Base-by-base conservation (phyloP, 768 basidiomycete species). In the Wakefieldia striispora region DNA sequence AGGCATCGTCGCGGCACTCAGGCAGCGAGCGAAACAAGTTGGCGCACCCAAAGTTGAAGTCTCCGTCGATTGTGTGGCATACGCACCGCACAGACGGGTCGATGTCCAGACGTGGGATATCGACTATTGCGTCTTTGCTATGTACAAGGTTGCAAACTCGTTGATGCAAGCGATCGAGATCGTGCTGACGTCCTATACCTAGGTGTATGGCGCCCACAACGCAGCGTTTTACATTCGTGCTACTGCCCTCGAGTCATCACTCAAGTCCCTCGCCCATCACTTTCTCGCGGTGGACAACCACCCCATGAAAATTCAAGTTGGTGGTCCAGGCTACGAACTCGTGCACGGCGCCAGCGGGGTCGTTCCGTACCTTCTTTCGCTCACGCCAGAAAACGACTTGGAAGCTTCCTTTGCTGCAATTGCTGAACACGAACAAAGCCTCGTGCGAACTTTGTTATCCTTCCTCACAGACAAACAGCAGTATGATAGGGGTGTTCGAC, bases 71-170 rank as follows among this genome's bases (percentile, higher is more conserved):
- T 88, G 87, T 53, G 89, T 91, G 3, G 87, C 87, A 3, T 89
- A 85, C 56, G 85, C 86, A 4, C 87, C 88, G 0, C 87, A 91
- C 60, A 73, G 86, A 13, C 66, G 70, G 47, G 80, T 91, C 26
- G 82, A 91, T 56, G 88, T 88, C 14, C 78, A 75, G 50, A 81
- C 76, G 41, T 91, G 88, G 89, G 87, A 88, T 45, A 74, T 88
- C 31, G 86, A 92, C 55, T 89, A 81, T 60, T 78, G 76, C 41
- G 79, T 81, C 43, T 83, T 88, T 63, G 81, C 86, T 0, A 77
- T 83, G 57, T 91, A 90, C 73, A 91, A 90, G 79, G 88, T 84
- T 40, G 64, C 36, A 43, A 6, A 12, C 19, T 16, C 16, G 10
- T 38, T 12, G 21, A 20, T 0, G 13, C n/a, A 23, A 4, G 13